Base-by-base conservation (phyloP, 2,329 filamentous ascomycete species). In the Teratosphaeriaceae sp. region DNA sequence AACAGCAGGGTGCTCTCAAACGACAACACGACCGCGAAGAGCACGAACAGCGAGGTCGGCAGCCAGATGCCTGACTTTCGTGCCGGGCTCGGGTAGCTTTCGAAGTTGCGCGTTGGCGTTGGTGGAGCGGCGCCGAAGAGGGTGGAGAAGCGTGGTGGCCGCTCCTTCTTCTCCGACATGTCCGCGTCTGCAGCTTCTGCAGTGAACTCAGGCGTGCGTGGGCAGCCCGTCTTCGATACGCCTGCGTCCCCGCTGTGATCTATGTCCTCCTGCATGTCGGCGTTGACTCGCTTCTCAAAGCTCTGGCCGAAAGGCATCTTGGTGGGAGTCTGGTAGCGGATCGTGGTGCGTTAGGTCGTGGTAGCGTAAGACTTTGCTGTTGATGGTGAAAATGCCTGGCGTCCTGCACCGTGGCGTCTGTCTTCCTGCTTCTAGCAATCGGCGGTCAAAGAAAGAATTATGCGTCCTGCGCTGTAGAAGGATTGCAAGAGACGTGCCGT, bases 1-100 rank as follows among this genome's bases (percentile, higher is more conserved):
- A 65, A 65, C 16, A 65, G 55, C 22, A 61, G 42, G 2, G 55
- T 59, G 43, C 57, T 62, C 42, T 64, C 61, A 46, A 63, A 56
- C 38, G 59, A 47, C 11, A 65, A 50, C 11, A 63, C 53, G 16
- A 56, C 37, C 21, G 56, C 47, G 30, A 65, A 47, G 21, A 62
- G 48, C 40, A 60, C 51, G 50, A 65, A 58, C 24, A 64, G 33
- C 15, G 56, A 50, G 38, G 55, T 58, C 1, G 60, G 54, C 2
- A 65, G 38, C 44, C 52, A 53, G 38, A 65, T 52, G 20, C 62
- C 62, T 15, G 55, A 53, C 43, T 50, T 56, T 13, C 48, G 48
- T 21, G 43, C 45, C 12, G 41, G 52, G 4, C 41, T 36, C 7
- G 56, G 52, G 23, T 59, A 58, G 51, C 57, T 55, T 37, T 56